Base-by-base conservation (phyloP, 129 eudicot species). In the Tagetes erecta region DNA sequence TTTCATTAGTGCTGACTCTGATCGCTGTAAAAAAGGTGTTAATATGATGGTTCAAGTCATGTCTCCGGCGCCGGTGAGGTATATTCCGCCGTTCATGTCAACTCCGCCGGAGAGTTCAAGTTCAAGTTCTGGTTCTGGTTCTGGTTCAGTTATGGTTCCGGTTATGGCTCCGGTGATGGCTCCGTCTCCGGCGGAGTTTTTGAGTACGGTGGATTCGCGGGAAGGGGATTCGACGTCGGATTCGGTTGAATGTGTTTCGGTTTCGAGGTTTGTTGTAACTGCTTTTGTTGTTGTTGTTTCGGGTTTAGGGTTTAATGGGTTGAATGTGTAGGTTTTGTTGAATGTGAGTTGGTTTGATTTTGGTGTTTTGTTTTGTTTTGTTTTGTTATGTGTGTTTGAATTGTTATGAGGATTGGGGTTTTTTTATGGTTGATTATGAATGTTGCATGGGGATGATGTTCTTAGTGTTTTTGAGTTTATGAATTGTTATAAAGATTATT, bases 1-100 rank as follows among this genome's bases (percentile, higher is more conserved):
- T 81, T 83, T 92, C 83, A 77, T 81, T 2, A 87, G 93, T 9
- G 91, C 87, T 0, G 71, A 83, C 33, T 58, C 69, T 44, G 76
- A 70, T 31, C 89, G 85, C 60, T 92, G 97, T 59, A 78, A 78
- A 62, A 8, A 66, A 46, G 97, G 97, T 6, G 87, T 83, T 71
- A 78, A 83, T 8, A 68, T 91, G 50, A 52, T 67, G 50, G 70
- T 89, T 27, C 84, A 89, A 1, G 93, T 92, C 5, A 53, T 77
- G 13, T 60, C 72, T 30, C 81, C 81, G 10, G 84, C 36, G 37
- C 74, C 63, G 0, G 52, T 39, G n/a, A 44, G 30, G 9, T 38
- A 53, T 10, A 9, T 77, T 7, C 80, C 85, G 14, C 80, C 78
- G 4, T 3, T 76, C 3, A 60, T 67, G 3, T 30, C 73, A 9